Percentiles rank a stretch among this genome's conserved stretches.
Evolutionary conservation across 306 rosid genomes (phyloP).

Genomic region (Aeschynomene evenia): DNA sequence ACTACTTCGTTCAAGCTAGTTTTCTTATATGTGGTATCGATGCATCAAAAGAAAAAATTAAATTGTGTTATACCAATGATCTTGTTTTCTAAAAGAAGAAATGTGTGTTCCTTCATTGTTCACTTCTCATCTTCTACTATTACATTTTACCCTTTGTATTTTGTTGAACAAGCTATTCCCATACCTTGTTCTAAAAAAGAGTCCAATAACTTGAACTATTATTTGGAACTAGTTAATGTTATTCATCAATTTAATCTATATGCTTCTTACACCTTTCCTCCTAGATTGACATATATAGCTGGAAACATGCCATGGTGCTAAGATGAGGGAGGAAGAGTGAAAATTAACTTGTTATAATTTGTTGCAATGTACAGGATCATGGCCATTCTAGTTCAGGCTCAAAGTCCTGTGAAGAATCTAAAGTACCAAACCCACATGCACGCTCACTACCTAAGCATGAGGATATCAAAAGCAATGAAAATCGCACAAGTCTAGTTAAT

Average conservation of each 20-base stretch:
- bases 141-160: constrained; percentile 11
- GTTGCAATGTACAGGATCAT: constrained; percentile 55
- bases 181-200: background rate
- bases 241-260: background rate
- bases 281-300: background rate
- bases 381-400: constrained; percentile 45
- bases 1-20: constrained; percentile 6
- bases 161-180: constrained; percentile 3
- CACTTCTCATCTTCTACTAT: background rate
- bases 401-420: constrained; percentile 40
- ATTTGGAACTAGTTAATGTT: background rate
- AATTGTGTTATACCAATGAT: background rate
- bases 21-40: background rate
- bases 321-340: constrained; percentile 2
- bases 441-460: constrained; percentile 35
- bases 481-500: constrained; percentile 28
- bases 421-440: constrained; percentile 37
- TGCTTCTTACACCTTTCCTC: background rate
- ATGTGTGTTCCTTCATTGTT: background rate
- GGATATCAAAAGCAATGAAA: constrained; percentile 37
- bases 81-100: background rate
- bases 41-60: background rate
- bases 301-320: background rate
- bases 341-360: constrained; percentile 5
- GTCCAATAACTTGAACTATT: background rate